phyloP scores from a whole-genome alignment of 108 stramenopile species.

The Nitzschia inconspicua region DNA sequence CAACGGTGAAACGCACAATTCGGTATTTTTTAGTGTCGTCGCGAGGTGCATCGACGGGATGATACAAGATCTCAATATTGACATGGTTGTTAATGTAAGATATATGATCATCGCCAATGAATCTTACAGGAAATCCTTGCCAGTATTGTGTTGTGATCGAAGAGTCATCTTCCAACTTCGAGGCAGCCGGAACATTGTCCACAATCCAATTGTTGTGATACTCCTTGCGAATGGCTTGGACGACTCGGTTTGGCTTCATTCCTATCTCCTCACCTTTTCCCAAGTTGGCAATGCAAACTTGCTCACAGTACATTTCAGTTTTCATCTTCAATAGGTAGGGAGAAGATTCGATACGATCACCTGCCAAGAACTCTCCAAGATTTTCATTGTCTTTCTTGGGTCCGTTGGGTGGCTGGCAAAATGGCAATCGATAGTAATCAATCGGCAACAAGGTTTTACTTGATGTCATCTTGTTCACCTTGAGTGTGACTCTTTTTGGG shows the following conservation, averaged over 20 bases:
- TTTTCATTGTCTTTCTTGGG: slow-evolving; percentile 78
- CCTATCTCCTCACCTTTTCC: slow-evolving; percentile 54
- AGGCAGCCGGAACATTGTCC: slow-evolving; percentile 86
- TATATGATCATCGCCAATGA: slow-evolving; percentile 49
- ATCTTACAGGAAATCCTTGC: slow-evolving; percentile 89
- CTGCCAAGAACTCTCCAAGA: slow-evolving; percentile 92
- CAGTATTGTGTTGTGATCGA: slow-evolving; percentile 52
- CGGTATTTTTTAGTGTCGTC: slow-evolving; percentile 9
- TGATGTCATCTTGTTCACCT: slow-evolving; percentile 77
- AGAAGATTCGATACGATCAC: slow-evolving; percentile 90
- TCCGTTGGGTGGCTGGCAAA: slow-evolving; percentile 82
- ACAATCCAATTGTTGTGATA: slow-evolving; percentile 95
- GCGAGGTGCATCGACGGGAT: slow-evolving; percentile 45
- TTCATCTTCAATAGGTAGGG: slow-evolving; percentile 90
- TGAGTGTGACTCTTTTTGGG: slow-evolving; percentile 52
- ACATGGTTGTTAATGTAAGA: slow-evolving; percentile 88
- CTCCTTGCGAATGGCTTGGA: slow-evolving; percentile 75
- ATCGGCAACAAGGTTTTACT: slow-evolving; percentile 76
- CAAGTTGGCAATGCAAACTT: slow-evolving; percentile 72
- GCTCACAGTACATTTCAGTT: slow-evolving; percentile 82
- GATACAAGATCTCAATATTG: slow-evolving; percentile 84
- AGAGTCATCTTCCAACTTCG: slow-evolving; percentile 47
- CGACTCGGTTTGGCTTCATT: slow-evolving; percentile 58
- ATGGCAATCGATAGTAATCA: slow-evolving; percentile 89
- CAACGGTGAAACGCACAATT: slow-evolving; percentile 83